Evolutionary conservation across 2,329 filamentous ascomycete genomes (phyloP), one percentile per base, ranked within the genome.

Genomic region (Fusarium pseudonygamai): DNA sequence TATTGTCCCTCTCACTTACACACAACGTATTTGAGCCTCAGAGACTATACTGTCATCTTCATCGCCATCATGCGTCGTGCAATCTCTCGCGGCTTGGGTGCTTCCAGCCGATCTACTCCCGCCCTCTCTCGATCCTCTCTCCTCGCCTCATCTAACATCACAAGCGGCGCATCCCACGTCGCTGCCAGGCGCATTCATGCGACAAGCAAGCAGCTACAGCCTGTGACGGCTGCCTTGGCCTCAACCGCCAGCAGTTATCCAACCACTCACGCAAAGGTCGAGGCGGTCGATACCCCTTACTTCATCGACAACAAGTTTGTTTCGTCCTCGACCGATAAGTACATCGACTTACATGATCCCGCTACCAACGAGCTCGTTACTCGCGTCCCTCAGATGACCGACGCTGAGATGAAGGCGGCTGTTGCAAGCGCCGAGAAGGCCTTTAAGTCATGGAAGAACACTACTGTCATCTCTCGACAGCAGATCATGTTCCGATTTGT

Each of bases 401-500:
- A 93, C 80, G 90, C 85, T 64, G 93, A 96, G 86, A 89, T 96
- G 78, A 88, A 88, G 82, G 91, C 92, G 20, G 92, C 91, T 12
- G 92, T 95, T 6, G 92, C 90, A 74, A 93, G 92, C 79, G 93
- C 93, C 9, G 85, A 92, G 83, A 91, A 90, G 83, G 93, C 93
- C 2, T 96, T 94, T 81, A 89, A 91, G 73, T 86, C 86, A 57
- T 96, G 93, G 93, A 90, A 86, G 77, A 86, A 87, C 72, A 95
- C 90, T 32, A 93, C 90, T 80, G 85, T 96, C 72, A 87, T 96
- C 74, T 85, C 89, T 71, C 88, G 93, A 72, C 93, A 96, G 86
- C 90, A 93, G 84, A 92, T 96, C 84, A 94, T 96, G 92, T 96
- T 96, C 87, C 93, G 92, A 83, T 95, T 94, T 78, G 93, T 94